Evolutionary conservation across 202 grass and related monocot genomes (phyloP).

Genomic region (Eragrostis tef): DNA sequence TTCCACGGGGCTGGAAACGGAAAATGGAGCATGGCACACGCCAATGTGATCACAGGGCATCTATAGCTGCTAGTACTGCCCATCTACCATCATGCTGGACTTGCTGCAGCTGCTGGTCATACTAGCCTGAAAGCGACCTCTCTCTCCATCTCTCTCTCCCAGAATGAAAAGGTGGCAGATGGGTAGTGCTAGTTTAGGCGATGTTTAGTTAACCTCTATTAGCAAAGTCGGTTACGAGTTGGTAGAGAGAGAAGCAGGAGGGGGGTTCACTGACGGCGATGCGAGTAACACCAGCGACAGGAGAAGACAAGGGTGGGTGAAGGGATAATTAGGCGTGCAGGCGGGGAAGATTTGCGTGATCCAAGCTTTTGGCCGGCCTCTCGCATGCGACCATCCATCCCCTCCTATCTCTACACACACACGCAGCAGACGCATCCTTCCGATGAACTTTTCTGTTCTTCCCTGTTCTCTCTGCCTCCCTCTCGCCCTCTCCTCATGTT

Average conservation of each 20-base stretch:
- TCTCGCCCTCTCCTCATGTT: background rate
- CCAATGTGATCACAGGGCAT: constrained; percentile 28
- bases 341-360: constrained; percentile 46
- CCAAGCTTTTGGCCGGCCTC: constrained; percentile 50
- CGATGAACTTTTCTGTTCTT: background rate
- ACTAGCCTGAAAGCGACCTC: constrained; percentile 15
- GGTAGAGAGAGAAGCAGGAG: background rate
- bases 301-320: constrained; percentile 36
- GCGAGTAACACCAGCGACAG: constrained; percentile 22
- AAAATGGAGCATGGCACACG: constrained; percentile 35
- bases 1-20: constrained; percentile 27
- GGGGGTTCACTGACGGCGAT: background rate
- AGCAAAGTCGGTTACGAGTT: background rate
- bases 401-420: background rate
- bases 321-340: constrained; percentile 55
- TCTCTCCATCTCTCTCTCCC: background rate
- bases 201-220: constrained; percentile 3
- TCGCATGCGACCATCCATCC: background rate
- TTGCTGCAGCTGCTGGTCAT: background rate
- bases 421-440: constrained; percentile 15
- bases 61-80: constrained; percentile 27
- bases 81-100: background rate
- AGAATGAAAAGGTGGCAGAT: constrained; percentile 27
- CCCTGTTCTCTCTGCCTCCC: too few relatives aligned
- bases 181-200: background rate